A percentile compares a stretch with the other conserved stretches of the same genome.
Evolutionary conservation across 2,329 filamentous ascomycete genomes (phyloP).

Genomic region (Apiospora kogelbergensis): DNA sequence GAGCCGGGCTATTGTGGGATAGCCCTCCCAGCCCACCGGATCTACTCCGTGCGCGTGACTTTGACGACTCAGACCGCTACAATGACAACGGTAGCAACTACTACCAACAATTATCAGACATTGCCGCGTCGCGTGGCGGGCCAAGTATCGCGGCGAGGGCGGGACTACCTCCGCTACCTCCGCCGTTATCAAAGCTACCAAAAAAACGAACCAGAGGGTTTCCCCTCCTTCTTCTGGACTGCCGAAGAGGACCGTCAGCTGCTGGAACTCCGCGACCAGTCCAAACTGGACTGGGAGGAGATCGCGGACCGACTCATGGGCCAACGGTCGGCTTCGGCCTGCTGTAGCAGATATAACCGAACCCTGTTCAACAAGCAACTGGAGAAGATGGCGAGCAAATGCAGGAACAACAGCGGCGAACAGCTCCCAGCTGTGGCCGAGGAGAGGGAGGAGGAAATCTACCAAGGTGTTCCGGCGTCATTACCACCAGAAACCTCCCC

Average conservation of each 20-base stretch:
- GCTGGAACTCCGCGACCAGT: background rate
- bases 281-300: conserved; percentile 6
- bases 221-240: conserved; percentile 1
- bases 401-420: background rate
- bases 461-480: background rate
- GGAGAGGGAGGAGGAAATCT: background rate
- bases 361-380: background rate
- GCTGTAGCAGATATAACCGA: background rate
- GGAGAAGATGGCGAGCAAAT: background rate
- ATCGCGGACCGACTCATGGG: conserved; percentile 3
- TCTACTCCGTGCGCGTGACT: background rate
- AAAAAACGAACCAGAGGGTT: background rate
- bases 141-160: background rate
- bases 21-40: background rate
- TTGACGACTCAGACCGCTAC: background rate
- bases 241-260: conserved; percentile 8
- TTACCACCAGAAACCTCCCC: background rate
- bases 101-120: background rate
- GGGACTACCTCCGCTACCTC: background rate
- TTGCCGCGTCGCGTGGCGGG: background rate
- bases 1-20: background rate
- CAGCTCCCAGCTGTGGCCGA: background rate
- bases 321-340: background rate
- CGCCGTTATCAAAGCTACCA: background rate
- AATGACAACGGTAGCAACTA: no score